phyloP scores from a whole-genome alignment of 2,329 filamentous ascomycete genomes.

The Neonectria coccinea region DNA sequence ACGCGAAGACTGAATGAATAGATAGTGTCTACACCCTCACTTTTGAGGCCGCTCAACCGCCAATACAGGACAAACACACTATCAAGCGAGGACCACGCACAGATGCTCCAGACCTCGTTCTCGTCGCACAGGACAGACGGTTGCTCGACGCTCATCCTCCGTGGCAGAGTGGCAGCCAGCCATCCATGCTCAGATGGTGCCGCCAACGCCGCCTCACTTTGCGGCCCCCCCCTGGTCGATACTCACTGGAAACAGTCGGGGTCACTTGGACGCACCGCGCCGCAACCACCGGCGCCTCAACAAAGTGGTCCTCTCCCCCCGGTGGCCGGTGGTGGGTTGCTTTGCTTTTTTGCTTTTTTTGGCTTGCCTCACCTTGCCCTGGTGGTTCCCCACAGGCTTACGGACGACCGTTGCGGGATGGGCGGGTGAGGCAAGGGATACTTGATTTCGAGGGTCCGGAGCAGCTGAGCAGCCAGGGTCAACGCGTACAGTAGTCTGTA shows the following conservation, averaged over 20 bases:
- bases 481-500: neutral
- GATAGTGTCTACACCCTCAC: neutral
- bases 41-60: neutral
- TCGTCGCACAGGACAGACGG: neutral
- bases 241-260: conserved; percentile 6
- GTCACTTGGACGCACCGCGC: conserved; percentile 6
- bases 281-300: conserved; percentile 22
- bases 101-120: neutral
- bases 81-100: neutral
- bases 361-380: neutral
- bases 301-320: conserved; percentile 6
- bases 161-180: conserved; percentile 29
- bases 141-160: conserved; percentile 24
- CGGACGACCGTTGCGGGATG: neutral
- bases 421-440: neutral
- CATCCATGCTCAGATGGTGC: conserved; percentile 24
- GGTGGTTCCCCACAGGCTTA: neutral
- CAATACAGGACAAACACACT: neutral
- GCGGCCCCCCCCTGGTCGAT: conserved; percentile 7
- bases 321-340: neutral
- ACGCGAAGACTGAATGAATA: no score
- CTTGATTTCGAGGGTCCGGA: neutral
- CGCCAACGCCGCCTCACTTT: conserved; percentile 36
- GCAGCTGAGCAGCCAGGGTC: neutral
- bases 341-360: neutral